Evolutionary conservation across 176 grass and related monocot genomes (phyloP).

Genomic region (Carex parvula): DNA sequence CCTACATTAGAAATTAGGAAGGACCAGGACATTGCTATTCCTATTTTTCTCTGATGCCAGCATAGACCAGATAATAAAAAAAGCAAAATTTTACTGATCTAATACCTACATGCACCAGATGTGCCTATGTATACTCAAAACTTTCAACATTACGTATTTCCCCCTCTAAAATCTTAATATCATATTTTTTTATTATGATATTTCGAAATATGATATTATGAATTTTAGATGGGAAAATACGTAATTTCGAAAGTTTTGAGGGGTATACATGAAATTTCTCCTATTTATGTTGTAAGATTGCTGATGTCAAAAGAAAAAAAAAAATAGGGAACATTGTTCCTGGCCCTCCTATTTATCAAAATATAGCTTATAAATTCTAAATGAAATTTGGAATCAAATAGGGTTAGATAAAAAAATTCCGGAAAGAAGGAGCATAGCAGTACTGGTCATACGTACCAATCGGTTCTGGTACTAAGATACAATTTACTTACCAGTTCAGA

Average conservation of each 20-base stretch:
- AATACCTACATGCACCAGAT: too few species aligned
- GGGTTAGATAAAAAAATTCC: background rate
- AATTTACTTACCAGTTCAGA: constrained; percentile 52
- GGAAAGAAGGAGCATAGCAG: background rate
- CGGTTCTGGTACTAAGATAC: background rate
- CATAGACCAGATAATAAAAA: too few species aligned
- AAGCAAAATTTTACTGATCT: too few species aligned
- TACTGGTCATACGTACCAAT: background rate
- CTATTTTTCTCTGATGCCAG: too few species aligned
- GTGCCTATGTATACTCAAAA: too few species aligned
- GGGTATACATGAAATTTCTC: too few species aligned
- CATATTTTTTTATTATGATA: too few species aligned
- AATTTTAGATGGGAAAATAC: too few species aligned
- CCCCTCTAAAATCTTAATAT: too few species aligned
- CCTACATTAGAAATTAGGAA: background rate
- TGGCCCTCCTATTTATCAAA: background rate
- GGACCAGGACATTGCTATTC: background rate
- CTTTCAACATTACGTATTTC: too few species aligned
- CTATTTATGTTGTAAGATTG: background rate
- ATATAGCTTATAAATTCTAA: background rate
- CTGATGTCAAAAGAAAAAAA: constrained; percentile 4
- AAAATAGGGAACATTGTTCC: background rate
- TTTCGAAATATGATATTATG: too few species aligned
- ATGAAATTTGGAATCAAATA: constrained; percentile 1
- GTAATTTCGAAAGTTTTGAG: too few species aligned